phyloP scores from a whole-genome alignment of 106 monocot genomes.

The Acorus calamus region DNA sequence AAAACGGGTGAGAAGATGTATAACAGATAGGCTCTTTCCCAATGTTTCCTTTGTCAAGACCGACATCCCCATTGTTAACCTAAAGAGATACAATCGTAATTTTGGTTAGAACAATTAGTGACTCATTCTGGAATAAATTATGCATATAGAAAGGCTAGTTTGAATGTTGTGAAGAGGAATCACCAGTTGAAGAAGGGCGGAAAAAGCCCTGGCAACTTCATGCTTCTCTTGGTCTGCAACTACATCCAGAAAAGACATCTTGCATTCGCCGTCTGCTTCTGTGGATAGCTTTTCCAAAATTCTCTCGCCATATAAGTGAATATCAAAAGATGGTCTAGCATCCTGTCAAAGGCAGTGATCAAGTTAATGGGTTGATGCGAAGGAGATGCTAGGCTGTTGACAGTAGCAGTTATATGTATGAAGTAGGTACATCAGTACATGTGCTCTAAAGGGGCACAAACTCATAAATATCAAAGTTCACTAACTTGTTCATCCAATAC shows the following conservation, averaged over 20 bases:
- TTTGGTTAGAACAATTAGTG: neutral
- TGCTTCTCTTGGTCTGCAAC: conserved; percentile 57
- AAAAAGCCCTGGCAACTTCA: conserved; percentile 44
- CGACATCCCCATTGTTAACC: conserved; percentile 72
- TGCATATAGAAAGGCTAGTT: too few species aligned
- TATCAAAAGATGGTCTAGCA: conserved; percentile 57
- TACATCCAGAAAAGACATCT: conserved; percentile 45
- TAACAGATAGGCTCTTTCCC: conserved; percentile 34
- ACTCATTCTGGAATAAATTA: neutral
- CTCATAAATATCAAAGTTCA: neutral
- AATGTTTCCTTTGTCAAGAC: conserved; percentile 39
- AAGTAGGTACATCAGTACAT: too few species aligned
- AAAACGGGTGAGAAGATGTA: conserved; percentile 48
- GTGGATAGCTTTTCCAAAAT: conserved; percentile 50
- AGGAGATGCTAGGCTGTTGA: too few species aligned
- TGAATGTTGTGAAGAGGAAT: neutral
- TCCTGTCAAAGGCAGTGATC: conserved; percentile 30
- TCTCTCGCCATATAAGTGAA: conserved; percentile 60
- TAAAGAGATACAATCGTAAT: conserved; percentile 11
- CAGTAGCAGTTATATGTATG: too few species aligned
- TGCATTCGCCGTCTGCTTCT: conserved; percentile 25
- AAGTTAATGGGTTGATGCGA: neutral
- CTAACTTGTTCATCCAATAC: conserved; percentile 67
- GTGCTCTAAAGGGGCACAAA: too few species aligned
- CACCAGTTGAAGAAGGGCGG: conserved; percentile 35